A percentile compares a stretch with the other conserved stretches of the same genome.
These are phyloP conservation scores for Mycena pura DNA, from an alignment of 768 basidiomycete species.

Conservation along the genomic window DNA sequence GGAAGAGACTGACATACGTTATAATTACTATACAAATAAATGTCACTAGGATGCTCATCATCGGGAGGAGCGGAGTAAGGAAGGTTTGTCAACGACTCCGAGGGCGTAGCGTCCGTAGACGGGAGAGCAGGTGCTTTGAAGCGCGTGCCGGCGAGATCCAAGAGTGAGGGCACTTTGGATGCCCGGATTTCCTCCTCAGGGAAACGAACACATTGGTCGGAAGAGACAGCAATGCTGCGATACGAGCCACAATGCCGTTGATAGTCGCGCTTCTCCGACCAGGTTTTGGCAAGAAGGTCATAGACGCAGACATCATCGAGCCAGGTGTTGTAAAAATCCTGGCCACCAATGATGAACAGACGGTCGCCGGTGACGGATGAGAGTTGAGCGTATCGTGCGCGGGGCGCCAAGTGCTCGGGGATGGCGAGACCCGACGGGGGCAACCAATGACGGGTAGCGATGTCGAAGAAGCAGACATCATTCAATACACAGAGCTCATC, in stretches of 20 bases:
- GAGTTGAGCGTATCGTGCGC: constrained; percentile 93
- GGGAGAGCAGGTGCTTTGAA: constrained; percentile 56
- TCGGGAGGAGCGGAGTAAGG: constrained; percentile 79
- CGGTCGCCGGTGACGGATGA: constrained; percentile 85
- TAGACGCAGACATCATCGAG: constrained; percentile 92
- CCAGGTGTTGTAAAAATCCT: constrained; percentile 93
- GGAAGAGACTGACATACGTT: constrained; percentile 62
- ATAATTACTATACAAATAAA: constrained; percentile 95
- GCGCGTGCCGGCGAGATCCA: constrained; percentile 64
- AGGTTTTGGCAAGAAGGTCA: constrained; percentile 73
- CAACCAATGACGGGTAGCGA: constrained; percentile 74
- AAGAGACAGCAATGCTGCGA: constrained; percentile 88
- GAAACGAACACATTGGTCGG: constrained; percentile 68
- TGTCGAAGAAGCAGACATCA: constrained; percentile 90
- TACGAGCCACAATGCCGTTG: constrained; percentile 97
- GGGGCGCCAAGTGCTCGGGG: constrained; percentile 66
- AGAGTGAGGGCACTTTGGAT: constrained; percentile 46
- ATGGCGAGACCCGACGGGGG: constrained; percentile 48
- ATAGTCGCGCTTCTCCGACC: constrained; percentile 83
- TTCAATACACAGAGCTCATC: constrained; percentile 91
- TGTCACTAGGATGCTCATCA: constrained; percentile 82
- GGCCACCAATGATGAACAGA: constrained; percentile 93
- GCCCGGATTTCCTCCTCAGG: constrained; percentile 65
- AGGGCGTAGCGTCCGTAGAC: constrained; percentile 57
- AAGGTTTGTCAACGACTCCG: constrained; percentile 69